Evolutionary conservation across 345 rosid genomes (phyloP), one percentile per base, ranked within the genome.

Genomic region (Eucalyptus microcorys): DNA sequence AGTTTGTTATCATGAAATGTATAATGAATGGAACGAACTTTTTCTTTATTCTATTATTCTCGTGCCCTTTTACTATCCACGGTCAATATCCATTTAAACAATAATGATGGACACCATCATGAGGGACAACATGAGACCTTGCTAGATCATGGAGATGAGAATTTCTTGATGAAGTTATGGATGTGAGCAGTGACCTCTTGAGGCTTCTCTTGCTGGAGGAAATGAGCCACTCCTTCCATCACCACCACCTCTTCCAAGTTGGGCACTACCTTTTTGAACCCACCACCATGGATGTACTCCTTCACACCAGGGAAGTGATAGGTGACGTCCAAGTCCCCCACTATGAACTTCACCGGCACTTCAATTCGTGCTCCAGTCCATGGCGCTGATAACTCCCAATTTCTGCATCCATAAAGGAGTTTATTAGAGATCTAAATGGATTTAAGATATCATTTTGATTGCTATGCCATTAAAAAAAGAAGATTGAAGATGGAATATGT

Each of bases 221-320:
- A 91, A 59, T 92, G 92, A 34, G 87, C 92, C 49, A 27, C 91
- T 64, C 91, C 92, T 89, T 90, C 91, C 91, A 92, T 45, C 50
- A 92, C 92, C 50, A 90, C 91, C 37, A 91, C 47, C 3, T 91
- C 92, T 57, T 92, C 90, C 86, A 92, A 30, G 4, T 81, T 64
- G 14, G 93, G 92, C 88, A 88, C 92, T 22, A 52, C n/a, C 17
- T 49, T 14, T 45, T 87, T 90, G 49, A 92, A 86, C 40, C 34
- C 91, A n/a, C 86, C 81, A 4, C 66, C 27, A 17, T 91, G 83
- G 30, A 90, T 83, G 61, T 27, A 86, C 40, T 90, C 91, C 88
- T 92, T 91, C 49, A 55, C 19, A 6, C 89, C 89, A 1, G 93
- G 92, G 8, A 89, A 80, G 21, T 90, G 90, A 79, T 91, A 91